phyloP scores from a whole-genome alignment of 1,139 yeast species.

The Pichia sp. region DNA sequence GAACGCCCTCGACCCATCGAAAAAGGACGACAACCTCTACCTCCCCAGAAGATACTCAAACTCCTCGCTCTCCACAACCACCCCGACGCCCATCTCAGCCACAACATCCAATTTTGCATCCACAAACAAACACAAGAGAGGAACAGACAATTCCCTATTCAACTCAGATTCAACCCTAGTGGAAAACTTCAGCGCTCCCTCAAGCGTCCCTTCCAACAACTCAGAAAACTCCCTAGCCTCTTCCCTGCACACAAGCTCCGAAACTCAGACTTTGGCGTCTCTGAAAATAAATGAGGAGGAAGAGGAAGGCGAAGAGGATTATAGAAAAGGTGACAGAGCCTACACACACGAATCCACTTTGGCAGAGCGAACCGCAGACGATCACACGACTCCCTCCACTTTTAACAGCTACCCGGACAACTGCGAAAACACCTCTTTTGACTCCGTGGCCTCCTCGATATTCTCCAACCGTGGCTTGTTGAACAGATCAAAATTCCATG shows the following conservation, averaged over 20 bases:
- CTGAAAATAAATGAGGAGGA: slow-evolving; percentile 12
- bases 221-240: slow-evolving; percentile 6
- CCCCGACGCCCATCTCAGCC: not conserved
- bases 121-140: slow-evolving; percentile 11
- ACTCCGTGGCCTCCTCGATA: not conserved
- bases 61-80: slow-evolving; percentile 1
- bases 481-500: slow-evolving; percentile 12
- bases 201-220: slow-evolving; percentile 6
- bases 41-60: not conserved
- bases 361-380: not conserved
- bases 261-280: slow-evolving; percentile 8
- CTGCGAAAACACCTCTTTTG: not conserved
- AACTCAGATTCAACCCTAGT: slow-evolving; percentile 17
- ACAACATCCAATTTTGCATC: not conserved
- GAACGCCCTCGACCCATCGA: not conserved
- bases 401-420: not conserved
- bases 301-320: not conserved
- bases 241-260: slow-evolving; percentile 1
- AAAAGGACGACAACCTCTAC: not conserved
- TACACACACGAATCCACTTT: too few relatives aligned
- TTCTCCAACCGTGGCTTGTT: slow-evolving; percentile 6
- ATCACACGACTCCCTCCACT: not conserved
- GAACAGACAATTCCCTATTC: slow-evolving; percentile 9
- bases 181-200: not conserved
- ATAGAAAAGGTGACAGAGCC: too few relatives aligned